phyloP scores from a whole-genome alignment of 2,329 filamentous ascomycete species.

The Aspergillus transmontanensis region DNA sequence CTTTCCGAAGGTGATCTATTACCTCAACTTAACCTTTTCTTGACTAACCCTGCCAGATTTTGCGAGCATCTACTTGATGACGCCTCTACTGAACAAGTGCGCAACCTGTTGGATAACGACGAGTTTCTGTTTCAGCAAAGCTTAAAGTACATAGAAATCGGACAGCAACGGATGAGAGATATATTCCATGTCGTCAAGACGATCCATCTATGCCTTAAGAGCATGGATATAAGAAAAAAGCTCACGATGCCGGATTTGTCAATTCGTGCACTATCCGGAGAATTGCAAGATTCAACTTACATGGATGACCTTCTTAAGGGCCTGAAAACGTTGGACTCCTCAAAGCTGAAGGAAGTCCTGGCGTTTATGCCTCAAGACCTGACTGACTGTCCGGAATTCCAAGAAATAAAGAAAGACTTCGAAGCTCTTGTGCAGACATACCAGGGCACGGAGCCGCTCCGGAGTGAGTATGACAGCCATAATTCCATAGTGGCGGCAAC shows the following conservation, averaged over 20 bases:
- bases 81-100: conserved; percentile 38
- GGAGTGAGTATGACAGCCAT: conserved; percentile 74
- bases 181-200: conserved; percentile 37
- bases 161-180: conserved; percentile 43
- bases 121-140: conserved; percentile 48
- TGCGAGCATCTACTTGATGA: conserved; percentile 47
- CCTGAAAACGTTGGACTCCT: conserved; percentile 57
- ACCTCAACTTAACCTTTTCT: not conserved
- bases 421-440: conserved; percentile 51
- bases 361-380: conserved; percentile 36
- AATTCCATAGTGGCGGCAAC: conserved; percentile 59
- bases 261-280: conserved; percentile 51
- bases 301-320: conserved; percentile 56
- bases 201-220: conserved; percentile 30
- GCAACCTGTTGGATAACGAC: conserved; percentile 54
- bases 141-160: conserved; percentile 39
- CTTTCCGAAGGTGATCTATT: conserved; percentile 51
- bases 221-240: conserved; percentile 33
- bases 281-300: conserved; percentile 54
- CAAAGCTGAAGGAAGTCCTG: conserved; percentile 48
- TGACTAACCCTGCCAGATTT: conserved; percentile 33
- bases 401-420: conserved; percentile 50
- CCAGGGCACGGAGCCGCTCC: conserved; percentile 56
- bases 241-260: conserved; percentile 39
- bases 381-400: conserved; percentile 39